Evolutionary conservation across 169 alveolate species (phyloP).

Genomic region (Eimeria necatrix): DNA sequence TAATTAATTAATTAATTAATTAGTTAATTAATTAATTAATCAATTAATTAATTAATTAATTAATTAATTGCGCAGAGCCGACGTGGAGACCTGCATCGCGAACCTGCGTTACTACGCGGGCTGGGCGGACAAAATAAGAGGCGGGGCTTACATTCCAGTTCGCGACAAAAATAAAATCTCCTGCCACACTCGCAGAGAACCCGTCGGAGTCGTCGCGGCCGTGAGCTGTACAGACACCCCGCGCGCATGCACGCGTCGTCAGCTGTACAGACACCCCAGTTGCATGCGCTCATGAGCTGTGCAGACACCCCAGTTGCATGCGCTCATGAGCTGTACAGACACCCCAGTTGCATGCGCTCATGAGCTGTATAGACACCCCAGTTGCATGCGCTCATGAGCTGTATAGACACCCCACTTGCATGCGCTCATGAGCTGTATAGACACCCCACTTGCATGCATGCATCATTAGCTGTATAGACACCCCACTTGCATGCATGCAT

Average conservation of each 20-base stretch:
- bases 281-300: neutral
- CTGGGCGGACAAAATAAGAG: conserved; percentile 88
- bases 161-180: conserved; percentile 81
- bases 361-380: neutral
- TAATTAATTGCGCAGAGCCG: conserved; percentile 72
- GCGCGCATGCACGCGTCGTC: neutral
- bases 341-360: too few relatives aligned
- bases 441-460: too few relatives aligned
- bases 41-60: neutral
- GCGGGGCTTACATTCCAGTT: conserved; percentile 86
- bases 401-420: too few relatives aligned
- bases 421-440: too few relatives aligned
- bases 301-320: neutral
- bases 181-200: conserved; percentile 88
- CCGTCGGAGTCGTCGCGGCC: conserved; percentile 92
- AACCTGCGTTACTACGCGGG: conserved; percentile 88
- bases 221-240: conserved; percentile 2
- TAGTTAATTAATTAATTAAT: neutral
- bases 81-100: conserved; percentile 83
- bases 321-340: neutral
- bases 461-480: too few relatives aligned
- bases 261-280: too few relatives aligned
- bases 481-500: too few relatives aligned
- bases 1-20: neutral
- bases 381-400: too few relatives aligned